A percentile compares a stretch with the other conserved stretches of the same genome.
These are phyloP conservation scores for Datisca glomerata DNA, from an alignment of 306 rosid genomes.

Conservation along the genomic window DNA sequence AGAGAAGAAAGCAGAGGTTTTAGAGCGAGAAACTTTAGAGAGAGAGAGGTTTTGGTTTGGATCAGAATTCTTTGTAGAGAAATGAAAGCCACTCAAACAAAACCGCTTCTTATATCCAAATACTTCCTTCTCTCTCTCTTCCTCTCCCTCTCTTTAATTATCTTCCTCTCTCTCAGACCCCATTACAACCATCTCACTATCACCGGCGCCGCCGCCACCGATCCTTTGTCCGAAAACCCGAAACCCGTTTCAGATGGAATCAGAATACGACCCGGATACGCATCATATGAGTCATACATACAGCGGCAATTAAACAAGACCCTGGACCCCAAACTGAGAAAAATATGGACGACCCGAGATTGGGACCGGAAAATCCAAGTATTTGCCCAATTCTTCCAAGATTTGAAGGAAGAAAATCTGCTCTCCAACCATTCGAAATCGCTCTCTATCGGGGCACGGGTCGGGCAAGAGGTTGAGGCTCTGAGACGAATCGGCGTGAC, in stretches of 20 bases:
- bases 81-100: conserved; percentile 37
- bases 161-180: conserved; percentile 21
- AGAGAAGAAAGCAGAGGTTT: no score
- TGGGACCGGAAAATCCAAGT: conserved; percentile 80
- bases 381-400: conserved; percentile 42
- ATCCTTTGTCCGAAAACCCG: not conserved
- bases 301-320: conserved; percentile 81
- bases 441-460: conserved; percentile 68
- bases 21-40: conserved; percentile 4
- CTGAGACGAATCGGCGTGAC: conserved; percentile 45
- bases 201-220: not conserved
- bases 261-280: conserved; percentile 77
- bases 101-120: conserved; percentile 20
- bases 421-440: conserved; percentile 36
- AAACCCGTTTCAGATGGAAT: conserved; percentile 16
- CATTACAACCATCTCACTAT: conserved; percentile 1
- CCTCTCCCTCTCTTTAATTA: conserved; percentile 42
- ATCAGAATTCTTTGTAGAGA: conserved; percentile 7
- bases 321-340: conserved; percentile 66
- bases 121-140: conserved; percentile 42
- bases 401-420: conserved; percentile 24
- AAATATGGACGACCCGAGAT: conserved; percentile 86
- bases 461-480: conserved; percentile 91
- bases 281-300: conserved; percentile 63
- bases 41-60: not conserved